These are phyloP conservation scores for Rhodotorula graminis DNA, from an alignment of 768 basidiomycete genomes.

Conservation along the genomic window DNA sequence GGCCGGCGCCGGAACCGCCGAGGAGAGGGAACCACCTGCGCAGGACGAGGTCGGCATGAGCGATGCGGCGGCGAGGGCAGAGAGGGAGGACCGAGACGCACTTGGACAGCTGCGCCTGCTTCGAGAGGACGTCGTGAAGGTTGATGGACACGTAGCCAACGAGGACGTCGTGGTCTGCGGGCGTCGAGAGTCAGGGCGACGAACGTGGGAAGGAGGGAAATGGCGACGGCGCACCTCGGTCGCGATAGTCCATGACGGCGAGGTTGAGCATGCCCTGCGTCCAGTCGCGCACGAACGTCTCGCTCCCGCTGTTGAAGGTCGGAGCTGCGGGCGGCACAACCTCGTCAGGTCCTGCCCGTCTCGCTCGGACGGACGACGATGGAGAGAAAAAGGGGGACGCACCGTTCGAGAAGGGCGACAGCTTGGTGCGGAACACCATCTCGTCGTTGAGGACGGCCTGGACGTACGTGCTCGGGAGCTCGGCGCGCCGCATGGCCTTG, in stretches of 20 bases:
- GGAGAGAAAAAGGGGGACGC: no score
- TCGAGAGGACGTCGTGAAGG: constrained; percentile 4
- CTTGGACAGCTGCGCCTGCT: constrained; percentile 23
- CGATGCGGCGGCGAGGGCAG: background rate
- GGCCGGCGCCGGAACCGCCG: constrained; percentile 23
- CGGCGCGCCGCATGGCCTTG: background rate
- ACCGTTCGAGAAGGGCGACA: constrained; percentile 20
- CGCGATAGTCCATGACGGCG: constrained; percentile 33
- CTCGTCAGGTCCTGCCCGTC: no score
- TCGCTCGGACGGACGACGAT: no score
- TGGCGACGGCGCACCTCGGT: constrained; percentile 19
- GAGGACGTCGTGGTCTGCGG: constrained; percentile 28
- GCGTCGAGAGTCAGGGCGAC: background rate
- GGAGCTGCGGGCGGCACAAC: constrained; percentile 7
- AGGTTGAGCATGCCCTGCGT: constrained; percentile 1
- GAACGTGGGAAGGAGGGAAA: background rate
- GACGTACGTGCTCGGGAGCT: constrained; percentile 11
- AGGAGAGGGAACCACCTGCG: constrained; percentile 13
- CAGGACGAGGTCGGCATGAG: background rate
- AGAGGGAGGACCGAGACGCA: background rate
- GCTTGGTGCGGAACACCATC: constrained; percentile 17
- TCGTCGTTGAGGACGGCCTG: constrained; percentile 28
- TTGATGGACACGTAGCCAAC: constrained; percentile 20
- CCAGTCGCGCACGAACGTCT: constrained; percentile 31
- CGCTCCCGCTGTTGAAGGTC: constrained; percentile 24